Conservation (phyloP, 306 rosid species). For the Malus fusca region DNA sequence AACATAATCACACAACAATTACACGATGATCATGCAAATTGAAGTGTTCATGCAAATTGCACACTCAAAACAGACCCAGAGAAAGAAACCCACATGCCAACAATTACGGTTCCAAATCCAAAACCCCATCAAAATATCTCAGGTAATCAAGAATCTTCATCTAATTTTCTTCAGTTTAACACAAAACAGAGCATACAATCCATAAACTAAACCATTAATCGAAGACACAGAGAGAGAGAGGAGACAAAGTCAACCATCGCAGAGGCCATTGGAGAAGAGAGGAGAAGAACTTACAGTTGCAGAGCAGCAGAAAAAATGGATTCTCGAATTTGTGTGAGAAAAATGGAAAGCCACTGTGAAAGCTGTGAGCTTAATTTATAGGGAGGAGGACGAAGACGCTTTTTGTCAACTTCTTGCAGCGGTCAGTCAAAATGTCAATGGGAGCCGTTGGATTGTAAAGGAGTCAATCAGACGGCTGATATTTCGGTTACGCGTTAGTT, state of each 20-base stretch:
- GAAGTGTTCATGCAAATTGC: neutral
- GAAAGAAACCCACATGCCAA: neutral
- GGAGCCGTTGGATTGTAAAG: slow-evolving; percentile 14
- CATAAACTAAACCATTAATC: neutral
- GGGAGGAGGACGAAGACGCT: neutral
- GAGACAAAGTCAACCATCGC: neutral
- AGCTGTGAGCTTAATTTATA: neutral
- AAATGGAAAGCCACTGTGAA: neutral
- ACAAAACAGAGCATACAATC: neutral
- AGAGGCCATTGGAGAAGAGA: neutral
- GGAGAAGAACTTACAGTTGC: slow-evolving; percentile 17
- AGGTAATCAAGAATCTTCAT: neutral
- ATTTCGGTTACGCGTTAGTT: neutral
- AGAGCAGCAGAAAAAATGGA: neutral
- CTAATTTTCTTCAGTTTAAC: neutral
- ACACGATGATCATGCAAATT: neutral
- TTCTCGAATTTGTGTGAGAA: neutral
- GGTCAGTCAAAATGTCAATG: slow-evolving; percentile 3
- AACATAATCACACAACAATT: neutral
- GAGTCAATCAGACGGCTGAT: slow-evolving; percentile 20
- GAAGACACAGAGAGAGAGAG: too few relatives aligned
- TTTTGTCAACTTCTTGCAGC: slow-evolving; percentile 13
- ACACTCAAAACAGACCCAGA: neutral
- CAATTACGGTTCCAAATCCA: neutral
- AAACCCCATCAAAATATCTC: neutral